Percentiles rank a stretch among this genome's conserved stretches.
phyloP scores from a whole-genome alignment of 2,329 filamentous ascomycete species.

The Arthrobotrys iridis region DNA sequence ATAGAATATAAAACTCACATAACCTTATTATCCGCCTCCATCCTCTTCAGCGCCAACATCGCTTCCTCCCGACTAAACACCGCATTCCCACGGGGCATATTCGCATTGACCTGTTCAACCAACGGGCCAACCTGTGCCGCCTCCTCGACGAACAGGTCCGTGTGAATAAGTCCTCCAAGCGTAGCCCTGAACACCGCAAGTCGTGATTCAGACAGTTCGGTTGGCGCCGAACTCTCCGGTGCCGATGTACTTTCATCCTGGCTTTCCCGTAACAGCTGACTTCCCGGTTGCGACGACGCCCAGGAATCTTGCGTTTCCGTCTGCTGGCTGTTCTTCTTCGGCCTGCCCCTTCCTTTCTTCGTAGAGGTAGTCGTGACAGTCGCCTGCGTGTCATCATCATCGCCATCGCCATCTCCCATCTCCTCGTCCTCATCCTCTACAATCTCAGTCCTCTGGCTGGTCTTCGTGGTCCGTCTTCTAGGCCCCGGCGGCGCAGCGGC shows the following conservation, averaged over 20 bases:
- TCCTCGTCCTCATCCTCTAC: slow-evolving; percentile 60
- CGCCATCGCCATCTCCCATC: slow-evolving; percentile 61
- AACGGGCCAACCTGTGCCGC: slow-evolving; percentile 79
- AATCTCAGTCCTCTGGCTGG: slow-evolving; percentile 62
- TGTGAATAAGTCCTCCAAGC: slow-evolving; percentile 83
- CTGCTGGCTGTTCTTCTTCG: slow-evolving; percentile 24
- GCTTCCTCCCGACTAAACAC: slow-evolving; percentile 78
- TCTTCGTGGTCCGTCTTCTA: slow-evolving; percentile 64
- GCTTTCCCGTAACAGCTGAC: slow-evolving; percentile 55
- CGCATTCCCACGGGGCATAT: slow-evolving; percentile 66
- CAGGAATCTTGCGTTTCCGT: slow-evolving; percentile 61
- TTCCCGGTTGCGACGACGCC: slow-evolving; percentile 62
- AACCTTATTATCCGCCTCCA: slow-evolving; percentile 86
- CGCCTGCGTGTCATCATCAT: slow-evolving; percentile 61
- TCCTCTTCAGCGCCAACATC: slow-evolving; percentile 76
- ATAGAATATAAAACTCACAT: slow-evolving; percentile 73
- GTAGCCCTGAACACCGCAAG: slow-evolving; percentile 79
- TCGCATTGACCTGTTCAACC: slow-evolving; percentile 80
- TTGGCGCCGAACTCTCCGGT: slow-evolving; percentile 45
- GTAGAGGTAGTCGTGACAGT: slow-evolving; percentile 56
- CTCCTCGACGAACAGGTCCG: slow-evolving; percentile 86
- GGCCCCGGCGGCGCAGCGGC: slow-evolving; percentile 64
- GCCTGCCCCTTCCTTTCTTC: slow-evolving; percentile 23
- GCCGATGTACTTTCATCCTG: slow-evolving; percentile 55
- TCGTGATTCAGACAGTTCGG: slow-evolving; percentile 69